A percentile compares a stretch with the other conserved stretches of the same genome.
Conservation (phyloP, 2,329 filamentous ascomycete genomes). For the Colletotrichum sp. region DNA sequence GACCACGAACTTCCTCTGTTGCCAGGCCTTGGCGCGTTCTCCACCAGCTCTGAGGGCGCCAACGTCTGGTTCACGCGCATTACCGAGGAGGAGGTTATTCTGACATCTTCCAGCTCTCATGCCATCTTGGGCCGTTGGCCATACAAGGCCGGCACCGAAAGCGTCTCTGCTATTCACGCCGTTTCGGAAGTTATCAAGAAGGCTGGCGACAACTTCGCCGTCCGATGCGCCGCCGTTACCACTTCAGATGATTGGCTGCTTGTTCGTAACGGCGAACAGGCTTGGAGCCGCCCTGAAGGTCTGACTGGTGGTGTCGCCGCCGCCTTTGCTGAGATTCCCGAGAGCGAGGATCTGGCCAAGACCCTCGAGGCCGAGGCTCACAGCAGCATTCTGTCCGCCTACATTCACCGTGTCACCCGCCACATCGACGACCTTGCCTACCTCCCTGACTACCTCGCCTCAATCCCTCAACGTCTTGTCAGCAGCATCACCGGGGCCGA, state of each 20-base stretch:
- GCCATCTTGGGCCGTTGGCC: slow-evolving; percentile 79
- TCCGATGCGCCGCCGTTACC: slow-evolving; percentile 76
- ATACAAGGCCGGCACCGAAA: slow-evolving; percentile 48
- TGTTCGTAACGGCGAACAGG: slow-evolving; percentile 79
- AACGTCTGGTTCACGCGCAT: slow-evolving; percentile 91
- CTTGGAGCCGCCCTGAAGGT: slow-evolving; percentile 84
- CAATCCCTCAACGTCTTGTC: slow-evolving; percentile 72
- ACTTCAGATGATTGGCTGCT: slow-evolving; percentile 79
- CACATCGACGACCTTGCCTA: slow-evolving; percentile 80
- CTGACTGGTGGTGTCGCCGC: slow-evolving; percentile 82
- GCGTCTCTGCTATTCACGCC: slow-evolving; percentile 64
- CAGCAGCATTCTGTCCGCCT: slow-evolving; percentile 80
- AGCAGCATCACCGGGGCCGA: slow-evolving; percentile 67
- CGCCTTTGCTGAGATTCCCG: slow-evolving; percentile 78
- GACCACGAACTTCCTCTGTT: slow-evolving; percentile 80
- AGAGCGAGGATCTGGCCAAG: slow-evolving; percentile 75
- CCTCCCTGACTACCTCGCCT: slow-evolving; percentile 75
- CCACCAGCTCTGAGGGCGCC: slow-evolving; percentile 76
- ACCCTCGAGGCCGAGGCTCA: slow-evolving; percentile 87
- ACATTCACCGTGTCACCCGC: slow-evolving; percentile 83
- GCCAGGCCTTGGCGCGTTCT: slow-evolving; percentile 75
- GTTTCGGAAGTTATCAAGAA: slow-evolving; percentile 85
- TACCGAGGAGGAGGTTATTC: slow-evolving; percentile 73
- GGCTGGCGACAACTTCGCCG: slow-evolving; percentile 70
- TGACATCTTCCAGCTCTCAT: slow-evolving; percentile 79